These are phyloP conservation scores for Adiantum capillusveneris DNA, from an alignment of 75 land plant species.

Conservation along the genomic window DNA sequence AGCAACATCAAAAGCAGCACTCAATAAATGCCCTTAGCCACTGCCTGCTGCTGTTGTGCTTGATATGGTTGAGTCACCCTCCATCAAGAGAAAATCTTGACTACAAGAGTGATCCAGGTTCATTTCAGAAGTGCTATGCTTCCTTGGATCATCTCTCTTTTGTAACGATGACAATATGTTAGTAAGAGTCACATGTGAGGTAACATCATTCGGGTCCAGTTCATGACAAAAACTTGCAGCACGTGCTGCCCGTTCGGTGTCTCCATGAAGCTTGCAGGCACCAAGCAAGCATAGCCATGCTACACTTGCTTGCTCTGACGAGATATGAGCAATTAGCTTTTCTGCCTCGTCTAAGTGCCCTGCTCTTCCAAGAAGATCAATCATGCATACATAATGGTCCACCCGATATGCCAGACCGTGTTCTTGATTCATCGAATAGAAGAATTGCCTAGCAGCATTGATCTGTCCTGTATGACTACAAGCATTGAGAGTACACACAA, in stretches of 20 bases:
- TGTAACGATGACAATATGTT: slow-evolving; percentile 26
- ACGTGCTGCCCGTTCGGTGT: slow-evolving; percentile 19
- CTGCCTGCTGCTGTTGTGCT: too few species aligned
- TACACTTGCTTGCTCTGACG: slow-evolving; percentile 18
- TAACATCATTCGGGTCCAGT: slow-evolving; percentile 49
- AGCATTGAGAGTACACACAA: slow-evolving; percentile 30
- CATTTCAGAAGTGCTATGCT: too few species aligned
- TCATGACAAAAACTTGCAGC: slow-evolving; percentile 25
- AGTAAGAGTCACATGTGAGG: slow-evolving; percentile 41
- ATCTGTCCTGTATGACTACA: slow-evolving; percentile 34
- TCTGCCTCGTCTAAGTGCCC: slow-evolving; percentile 22
- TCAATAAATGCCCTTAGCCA: too few species aligned
- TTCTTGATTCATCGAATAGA: slow-evolving; percentile 13
- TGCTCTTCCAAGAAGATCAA: slow-evolving; percentile 26
- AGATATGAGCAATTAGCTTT: slow-evolving; percentile 16
- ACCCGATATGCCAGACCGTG: slow-evolving; percentile 16
- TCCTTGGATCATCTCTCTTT: too few species aligned
- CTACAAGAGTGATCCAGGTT: too few species aligned
- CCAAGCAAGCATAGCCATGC: slow-evolving; percentile 38
- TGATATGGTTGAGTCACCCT: too few species aligned
- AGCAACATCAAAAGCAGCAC: too few species aligned
- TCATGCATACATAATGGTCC: slow-evolving; percentile 32
- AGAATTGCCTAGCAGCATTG: slow-evolving; percentile 19
- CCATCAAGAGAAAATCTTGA: too few species aligned
- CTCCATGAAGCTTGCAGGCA: slow-evolving; percentile 26